Conservation (phyloP, 2,329 filamentous ascomycete genomes). For the Calonectria honghensis region DNA sequence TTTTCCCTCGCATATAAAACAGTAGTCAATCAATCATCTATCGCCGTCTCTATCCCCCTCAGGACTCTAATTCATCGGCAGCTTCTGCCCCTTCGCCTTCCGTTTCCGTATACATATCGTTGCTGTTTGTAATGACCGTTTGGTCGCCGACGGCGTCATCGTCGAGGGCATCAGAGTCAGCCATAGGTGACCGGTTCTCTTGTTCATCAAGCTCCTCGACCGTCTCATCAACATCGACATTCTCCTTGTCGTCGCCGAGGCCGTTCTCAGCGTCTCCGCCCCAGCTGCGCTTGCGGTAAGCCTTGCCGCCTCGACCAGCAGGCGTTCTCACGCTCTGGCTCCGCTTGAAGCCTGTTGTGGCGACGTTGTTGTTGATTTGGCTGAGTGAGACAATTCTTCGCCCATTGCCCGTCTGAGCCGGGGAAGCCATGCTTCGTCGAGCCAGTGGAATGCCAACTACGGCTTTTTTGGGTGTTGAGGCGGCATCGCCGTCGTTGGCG, state of each 20-base stretch:
- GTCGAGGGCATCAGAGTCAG: constrained; percentile 47
- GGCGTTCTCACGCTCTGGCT: constrained; percentile 86
- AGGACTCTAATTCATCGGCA: constrained; percentile 61
- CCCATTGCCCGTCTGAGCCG: constrained; percentile 73
- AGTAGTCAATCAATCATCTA: constrained; percentile 31
- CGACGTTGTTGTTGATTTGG: constrained; percentile 87
- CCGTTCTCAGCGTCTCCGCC: constrained; percentile 70
- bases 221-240: constrained; percentile 77
- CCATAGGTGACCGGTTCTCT: constrained; percentile 48
- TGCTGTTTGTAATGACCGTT: constrained; percentile 66
- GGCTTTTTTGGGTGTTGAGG: constrained; percentile 55
- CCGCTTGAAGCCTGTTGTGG: constrained; percentile 79
- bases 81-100: constrained; percentile 71
- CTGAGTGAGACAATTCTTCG: constrained; percentile 92
- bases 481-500: constrained; percentile 49
- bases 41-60: constrained; percentile 52
- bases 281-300: constrained; percentile 82
- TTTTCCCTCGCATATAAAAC: constrained; percentile 22
- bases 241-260: constrained; percentile 77
- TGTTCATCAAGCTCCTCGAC: constrained; percentile 73
- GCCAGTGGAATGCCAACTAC: constrained; percentile 74
- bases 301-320: constrained; percentile 60
- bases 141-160: constrained; percentile 53
- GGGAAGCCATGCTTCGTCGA: constrained; percentile 67
- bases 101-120: constrained; percentile 61